Evolutionary conservation across 257 asterid genomes (phyloP).

Genomic region (Gentiana macrophylla): DNA sequence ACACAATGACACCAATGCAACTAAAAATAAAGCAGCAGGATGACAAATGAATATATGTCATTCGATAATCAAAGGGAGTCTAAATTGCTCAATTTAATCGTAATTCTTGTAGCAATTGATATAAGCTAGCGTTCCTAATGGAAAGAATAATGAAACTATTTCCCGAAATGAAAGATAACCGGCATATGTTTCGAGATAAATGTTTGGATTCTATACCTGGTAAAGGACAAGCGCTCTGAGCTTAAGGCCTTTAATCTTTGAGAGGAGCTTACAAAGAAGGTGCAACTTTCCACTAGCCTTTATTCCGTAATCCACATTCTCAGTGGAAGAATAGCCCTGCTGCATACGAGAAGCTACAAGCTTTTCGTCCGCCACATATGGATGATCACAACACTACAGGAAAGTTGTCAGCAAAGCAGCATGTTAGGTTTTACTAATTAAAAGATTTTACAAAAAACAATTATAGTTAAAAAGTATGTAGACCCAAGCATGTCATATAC

Average conservation of each 20-base stretch:
- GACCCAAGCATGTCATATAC: too few species aligned
- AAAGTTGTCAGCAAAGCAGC: too few species aligned
- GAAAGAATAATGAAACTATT: background rate
- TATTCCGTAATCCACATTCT: conserved; percentile 52
- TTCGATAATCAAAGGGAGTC: too few species aligned
- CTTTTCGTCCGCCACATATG: conserved; percentile 53
- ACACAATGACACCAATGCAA: too few species aligned
- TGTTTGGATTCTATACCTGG: conserved; percentile 44
- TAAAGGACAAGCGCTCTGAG: conserved; percentile 56
- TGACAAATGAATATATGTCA: too few species aligned
- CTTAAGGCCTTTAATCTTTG: conserved; percentile 42
- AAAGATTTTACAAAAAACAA: background rate
- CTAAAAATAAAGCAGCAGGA: too few species aligned
- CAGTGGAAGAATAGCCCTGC: conserved; percentile 29
- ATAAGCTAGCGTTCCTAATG: background rate
- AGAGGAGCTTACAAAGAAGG: conserved; percentile 62
- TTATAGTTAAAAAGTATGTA: too few species aligned
- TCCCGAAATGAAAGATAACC: background rate
- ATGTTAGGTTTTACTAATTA: background rate
- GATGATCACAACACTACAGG: conserved; percentile 81
- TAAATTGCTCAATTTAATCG: too few species aligned
- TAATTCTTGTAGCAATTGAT: background rate
- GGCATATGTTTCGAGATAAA: conserved; percentile 4
- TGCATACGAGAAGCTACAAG: conserved; percentile 33
- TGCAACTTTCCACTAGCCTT: conserved; percentile 80